These are phyloP conservation scores for Exophiala lecanii-corni DNA, from an alignment of 2,329 filamentous ascomycete genomes.

Conservation along the genomic window DNA sequence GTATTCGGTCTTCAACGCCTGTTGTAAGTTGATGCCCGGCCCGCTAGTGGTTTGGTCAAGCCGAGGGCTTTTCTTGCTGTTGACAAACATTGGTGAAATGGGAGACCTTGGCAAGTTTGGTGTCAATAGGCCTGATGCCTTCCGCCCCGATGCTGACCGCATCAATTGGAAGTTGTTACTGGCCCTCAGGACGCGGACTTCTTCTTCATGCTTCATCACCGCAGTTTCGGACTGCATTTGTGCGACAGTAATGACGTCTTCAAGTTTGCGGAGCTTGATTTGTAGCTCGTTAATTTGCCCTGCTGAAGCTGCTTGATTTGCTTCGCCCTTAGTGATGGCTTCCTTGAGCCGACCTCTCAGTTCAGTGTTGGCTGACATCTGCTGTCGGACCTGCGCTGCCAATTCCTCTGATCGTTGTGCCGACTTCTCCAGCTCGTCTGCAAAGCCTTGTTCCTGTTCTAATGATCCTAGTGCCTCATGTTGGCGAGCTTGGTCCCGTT, in stretches of 20 bases:
- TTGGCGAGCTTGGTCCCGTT: conserved; percentile 55
- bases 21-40: conserved; percentile 54
- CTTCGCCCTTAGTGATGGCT: conserved; percentile 77
- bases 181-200: conserved; percentile 70
- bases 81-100: conserved; percentile 57
- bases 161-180: conserved; percentile 72
- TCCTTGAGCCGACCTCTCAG: conserved; percentile 72
- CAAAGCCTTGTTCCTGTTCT: conserved; percentile 63
- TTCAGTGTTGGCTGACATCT: conserved; percentile 71
- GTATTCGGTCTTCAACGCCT: conserved; percentile 67
- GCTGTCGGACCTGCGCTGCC: conserved; percentile 70
- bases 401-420: conserved; percentile 75
- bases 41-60: conserved; percentile 60
- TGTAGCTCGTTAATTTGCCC: conserved; percentile 81
- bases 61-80: conserved; percentile 51
- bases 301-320: conserved; percentile 74
- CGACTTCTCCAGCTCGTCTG: conserved; percentile 66
- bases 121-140: conserved; percentile 33
- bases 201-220: conserved; percentile 78
- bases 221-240: conserved; percentile 84
- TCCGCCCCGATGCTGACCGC: conserved; percentile 58
- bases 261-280: conserved; percentile 70
- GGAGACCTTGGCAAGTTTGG: conserved; percentile 54
- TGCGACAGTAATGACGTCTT: conserved; percentile 76
- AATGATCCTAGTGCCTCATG: conserved; percentile 63